Base-by-base conservation (phyloP, 2,329 filamentous ascomycete species). In the Neofusicoccum parvum region DNA sequence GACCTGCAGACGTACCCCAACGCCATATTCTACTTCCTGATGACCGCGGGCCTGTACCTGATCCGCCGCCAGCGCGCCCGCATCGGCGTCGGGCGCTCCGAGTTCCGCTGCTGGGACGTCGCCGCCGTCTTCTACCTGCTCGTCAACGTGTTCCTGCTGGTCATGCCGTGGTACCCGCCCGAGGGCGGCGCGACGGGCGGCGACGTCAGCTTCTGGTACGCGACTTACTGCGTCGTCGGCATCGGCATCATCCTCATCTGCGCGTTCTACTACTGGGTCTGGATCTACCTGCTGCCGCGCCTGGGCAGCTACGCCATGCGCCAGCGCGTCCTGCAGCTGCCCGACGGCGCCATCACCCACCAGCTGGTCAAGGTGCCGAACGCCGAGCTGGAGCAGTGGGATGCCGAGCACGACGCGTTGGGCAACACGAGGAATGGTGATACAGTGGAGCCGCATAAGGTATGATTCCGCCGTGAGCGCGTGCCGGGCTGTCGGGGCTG, bases 1-100 rank as follows among this genome's bases (percentile, higher is more conserved):
- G 88, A 92, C 56, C 86, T 92, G 0, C 89, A 92, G 70, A 88
- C 87, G 0, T 92, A 91, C 69, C 85, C 88, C 0, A 86, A 81
- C 0, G 32, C 62, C 39, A 86, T 90, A 65, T 80, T 91, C 15
- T 83, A 88, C 65, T 82, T 82, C 0, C 73, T 91, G 1, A 85
- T 86, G 0, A 78, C 87, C 0, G 69, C 82, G 6, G 89, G 89
- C 0, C 77, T 91, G 0, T 69, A 91, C 0, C 83, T 86, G 75
- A 79, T 92, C 5, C 84, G 90, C 0, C 81, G 80, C 63, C 84
- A 82, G 68, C 80, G 86, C 14, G 87, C 88, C 1, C 51, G 51
- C 34, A 34, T 65, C 36, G 83, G 89, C 58, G 78, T 90, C 0
- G 81, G 83, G 32, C 80, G 89, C 3, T 89, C 89, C 0, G 63